Evolutionary conservation across 2,329 filamentous ascomycete species (phyloP), one percentile per base, ranked within the genome.

Genomic region (Alternaria consortialis): DNA sequence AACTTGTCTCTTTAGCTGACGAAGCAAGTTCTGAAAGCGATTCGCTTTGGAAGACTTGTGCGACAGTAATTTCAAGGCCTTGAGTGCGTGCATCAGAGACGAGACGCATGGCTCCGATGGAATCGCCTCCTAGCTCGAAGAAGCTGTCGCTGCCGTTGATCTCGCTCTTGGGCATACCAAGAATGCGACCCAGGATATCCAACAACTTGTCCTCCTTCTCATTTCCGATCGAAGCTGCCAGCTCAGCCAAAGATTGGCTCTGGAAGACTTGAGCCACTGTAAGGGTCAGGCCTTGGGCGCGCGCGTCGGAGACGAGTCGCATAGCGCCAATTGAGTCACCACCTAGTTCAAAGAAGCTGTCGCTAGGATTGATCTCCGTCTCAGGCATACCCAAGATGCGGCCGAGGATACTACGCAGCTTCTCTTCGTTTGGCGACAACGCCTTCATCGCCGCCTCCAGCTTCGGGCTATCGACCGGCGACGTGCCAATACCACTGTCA

Each of bases 261-360:
- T 73, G 67, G 67, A 84, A 84, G 23, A 83, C 77, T 44, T 81
- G 77, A 5, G 78, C 75, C 3, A 84, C 83, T 0, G 76, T 79
- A 2, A 84, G 62, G 13, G 68, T 69, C 7, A 80, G 62, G 4
- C 78, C 78, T 37, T 76, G 67, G 2, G 68, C 53, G 7, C 80
- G 76, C 23, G 77, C 77, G 13, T 74, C 75, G 5, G 80, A 79
- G 0, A 81, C 80, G 2, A 84, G 73, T 39, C 74, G 75, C 80
- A 84, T 84, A 0, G 82, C 82, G 3, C 74, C 66, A 5, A 84
- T 76, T 0, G 81, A 83, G 53, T 84, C 81, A 17, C 82, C 82
- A 13, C 82, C 82, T 1, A 84, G 69, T 15, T 76, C 74, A 50
- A 84, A 81, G 71, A 84, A 84, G 54, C 75, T 80, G 59, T 80